Evolutionary conservation across 2,329 filamentous ascomycete species (phyloP).

Genomic region (Alternaria solani): DNA sequence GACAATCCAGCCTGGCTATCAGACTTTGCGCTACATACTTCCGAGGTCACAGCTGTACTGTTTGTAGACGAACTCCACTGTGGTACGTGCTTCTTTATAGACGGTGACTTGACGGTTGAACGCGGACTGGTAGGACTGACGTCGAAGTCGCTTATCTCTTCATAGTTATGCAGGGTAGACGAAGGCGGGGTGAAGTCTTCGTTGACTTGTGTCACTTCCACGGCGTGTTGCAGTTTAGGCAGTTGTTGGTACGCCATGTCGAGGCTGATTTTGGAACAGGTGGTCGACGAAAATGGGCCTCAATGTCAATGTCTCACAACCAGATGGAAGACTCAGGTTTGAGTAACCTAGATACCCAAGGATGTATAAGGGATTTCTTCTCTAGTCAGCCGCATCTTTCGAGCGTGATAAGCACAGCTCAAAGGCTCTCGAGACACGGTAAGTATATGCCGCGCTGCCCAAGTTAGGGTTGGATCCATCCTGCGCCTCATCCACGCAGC

Average conservation of each 20-base stretch:
- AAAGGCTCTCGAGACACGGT: conserved; percentile 1
- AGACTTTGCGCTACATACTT: conserved; percentile 17
- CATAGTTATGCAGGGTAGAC: conserved; percentile 3
- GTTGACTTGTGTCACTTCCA: conserved; percentile 8
- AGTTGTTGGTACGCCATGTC: conserved; percentile 16
- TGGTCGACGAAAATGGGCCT: not conserved
- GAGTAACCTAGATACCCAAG: not conserved
- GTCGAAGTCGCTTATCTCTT: conserved; percentile 14
- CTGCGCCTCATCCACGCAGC: not conserved
- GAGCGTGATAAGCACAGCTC: conserved; percentile 7
- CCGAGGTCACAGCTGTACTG: conserved; percentile 13
- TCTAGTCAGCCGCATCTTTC: not conserved
- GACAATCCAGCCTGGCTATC: conserved; percentile 9
- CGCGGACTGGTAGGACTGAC: conserved; percentile 13
- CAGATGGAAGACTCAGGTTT: not conserved
- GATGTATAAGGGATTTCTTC: not conserved
- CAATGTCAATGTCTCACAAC: not conserved
- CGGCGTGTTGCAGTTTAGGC: conserved; percentile 8
- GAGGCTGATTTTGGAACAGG: not conserved
- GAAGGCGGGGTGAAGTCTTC: conserved; percentile 10
- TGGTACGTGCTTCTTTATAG: conserved; percentile 14
- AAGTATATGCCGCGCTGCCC: conserved; percentile 1
- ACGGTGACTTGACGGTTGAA: conserved; percentile 3
- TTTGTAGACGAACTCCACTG: conserved; percentile 18
- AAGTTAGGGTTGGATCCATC: conserved; percentile 2